Evolutionary conservation across 768 basidiomycete species (phyloP).

Genomic region (Saitozyma podzolica): DNA sequence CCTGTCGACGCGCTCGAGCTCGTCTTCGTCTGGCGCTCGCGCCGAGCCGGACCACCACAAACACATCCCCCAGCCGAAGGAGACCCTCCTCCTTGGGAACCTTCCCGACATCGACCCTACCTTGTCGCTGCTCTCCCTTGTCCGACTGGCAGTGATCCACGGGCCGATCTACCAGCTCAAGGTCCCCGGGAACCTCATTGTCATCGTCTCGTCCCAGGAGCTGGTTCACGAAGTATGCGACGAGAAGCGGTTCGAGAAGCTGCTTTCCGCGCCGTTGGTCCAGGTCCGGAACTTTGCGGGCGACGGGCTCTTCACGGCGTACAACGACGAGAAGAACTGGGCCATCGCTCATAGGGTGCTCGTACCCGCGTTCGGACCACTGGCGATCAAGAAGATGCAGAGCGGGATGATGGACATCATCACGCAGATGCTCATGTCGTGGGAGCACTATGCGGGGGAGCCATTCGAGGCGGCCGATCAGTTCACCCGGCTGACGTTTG

Average conservation of each 20-base stretch:
- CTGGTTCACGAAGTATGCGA: not conserved
- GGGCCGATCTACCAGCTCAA: not conserved
- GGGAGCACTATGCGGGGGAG: not conserved
- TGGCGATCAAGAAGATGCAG: constrained; percentile 57
- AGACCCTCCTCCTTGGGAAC: too few species aligned
- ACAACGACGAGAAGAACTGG: constrained; percentile 57
- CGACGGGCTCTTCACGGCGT: constrained; percentile 52
- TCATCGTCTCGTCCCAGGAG: not conserved
- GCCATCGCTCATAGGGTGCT: constrained; percentile 52
- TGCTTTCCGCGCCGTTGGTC: not conserved
- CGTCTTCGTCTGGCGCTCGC: too few species aligned
- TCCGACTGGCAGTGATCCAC: too few species aligned
- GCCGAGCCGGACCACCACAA: too few species aligned
- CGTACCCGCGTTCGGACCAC: constrained; percentile 56
- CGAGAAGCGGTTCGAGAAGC: not conserved
- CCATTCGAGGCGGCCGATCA: not conserved
- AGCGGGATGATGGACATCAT: constrained; percentile 58
- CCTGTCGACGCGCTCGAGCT: too few species aligned
- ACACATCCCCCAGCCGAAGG: too few species aligned
- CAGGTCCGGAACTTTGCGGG: not conserved
- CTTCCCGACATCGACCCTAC: too few species aligned
- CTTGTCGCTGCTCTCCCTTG: too few species aligned
- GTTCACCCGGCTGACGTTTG: too few species aligned
- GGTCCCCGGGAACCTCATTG: not conserved
- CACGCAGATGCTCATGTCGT: constrained; percentile 52